phyloP scores from a whole-genome alignment of 2,329 filamentous ascomycete species.

The Coniochaeta sp. region DNA sequence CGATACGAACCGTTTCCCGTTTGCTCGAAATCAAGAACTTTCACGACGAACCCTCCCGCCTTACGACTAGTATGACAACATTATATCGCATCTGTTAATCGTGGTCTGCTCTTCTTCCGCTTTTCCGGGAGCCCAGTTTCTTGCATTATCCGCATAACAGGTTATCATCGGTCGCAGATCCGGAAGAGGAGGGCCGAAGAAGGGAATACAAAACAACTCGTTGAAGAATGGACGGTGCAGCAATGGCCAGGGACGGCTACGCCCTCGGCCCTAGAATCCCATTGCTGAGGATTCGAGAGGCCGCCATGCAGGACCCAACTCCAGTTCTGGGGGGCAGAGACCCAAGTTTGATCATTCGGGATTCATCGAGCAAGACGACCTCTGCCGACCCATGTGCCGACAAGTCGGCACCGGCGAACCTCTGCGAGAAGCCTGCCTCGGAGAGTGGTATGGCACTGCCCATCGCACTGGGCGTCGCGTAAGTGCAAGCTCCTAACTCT shows the following conservation, averaged over 20 bases:
- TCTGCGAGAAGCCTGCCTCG: conserved; percentile 55
- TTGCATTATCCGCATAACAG: conserved; percentile 6
- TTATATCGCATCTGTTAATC: conserved; percentile 7
- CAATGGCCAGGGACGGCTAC: conserved; percentile 8
- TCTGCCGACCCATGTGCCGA: neutral
- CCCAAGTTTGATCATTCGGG: neutral
- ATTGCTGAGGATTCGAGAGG: conserved; percentile 7
- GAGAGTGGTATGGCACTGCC: conserved; percentile 52
- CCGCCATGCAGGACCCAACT: conserved; percentile 8
- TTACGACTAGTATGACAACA: conserved; percentile 18
- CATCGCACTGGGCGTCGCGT: conserved; percentile 65
- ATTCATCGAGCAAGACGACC: conserved; percentile 11
- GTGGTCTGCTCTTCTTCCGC: conserved; percentile 7
- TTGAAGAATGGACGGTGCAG: conserved; percentile 14
- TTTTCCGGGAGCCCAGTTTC: neutral
- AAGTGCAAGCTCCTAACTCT: conserved; percentile 32
- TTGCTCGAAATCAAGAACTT: conserved; percentile 6
- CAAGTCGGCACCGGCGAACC: conserved; percentile 21
- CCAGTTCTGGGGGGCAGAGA: conserved; percentile 10
- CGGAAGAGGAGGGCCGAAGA: neutral
- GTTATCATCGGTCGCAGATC: neutral
- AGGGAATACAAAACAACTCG: conserved; percentile 7
- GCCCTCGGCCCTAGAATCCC: conserved; percentile 17
- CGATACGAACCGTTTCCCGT: neutral
- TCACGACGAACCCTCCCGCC: conserved; percentile 5